Base-by-base conservation (phyloP, 1,284 basidiomycete species). In the Papiliotrema flavescens region DNA sequence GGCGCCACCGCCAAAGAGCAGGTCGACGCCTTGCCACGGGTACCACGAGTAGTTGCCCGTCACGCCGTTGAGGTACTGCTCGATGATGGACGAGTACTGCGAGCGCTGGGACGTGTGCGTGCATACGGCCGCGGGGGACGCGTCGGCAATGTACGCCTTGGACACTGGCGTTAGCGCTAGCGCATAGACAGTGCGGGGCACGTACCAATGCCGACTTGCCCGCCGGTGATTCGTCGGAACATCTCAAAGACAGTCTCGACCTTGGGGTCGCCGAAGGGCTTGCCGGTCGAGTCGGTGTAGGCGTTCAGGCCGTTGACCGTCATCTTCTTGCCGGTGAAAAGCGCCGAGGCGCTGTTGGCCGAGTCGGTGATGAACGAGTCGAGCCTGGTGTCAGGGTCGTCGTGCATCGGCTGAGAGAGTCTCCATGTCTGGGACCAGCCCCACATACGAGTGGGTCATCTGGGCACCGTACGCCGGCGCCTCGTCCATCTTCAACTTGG, bases 301-400 rank as follows among this genome's bases (percentile, higher is more conserved):
- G 71, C 71, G 58, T 75, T 75, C 35, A 78, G 64, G 40, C 71
- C 77, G 63, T 79, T 79, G 47, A 79, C 78, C 19, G 77, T 77
- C 53, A 70, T 67, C 63, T 78, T 78, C 55, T 73, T 71, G 47
- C 78, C 78, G 1, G 71, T 65, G 65, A 74, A 74, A 9, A 79
- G 67, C 1, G 78, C 71, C 1, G 77, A 75, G 3, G 78, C 78
- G n/a, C 71, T 75, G 68, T 79, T 79, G 63, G 78, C 78, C 34
- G 76, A 77, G 59, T 78, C 76, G 57, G 76, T 73, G 57, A 75
- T 75, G 65, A 75, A 74, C 14, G 64, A 66, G 60, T 72, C 70
- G 37, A 72, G 65, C 36, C 61, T 50, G 40, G 22, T 14, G 26
- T 47, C 46, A 47, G 46, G 11, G 23, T 4, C n/a, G n/a, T n/a